A percentile compares a stretch with the other conserved stretches of the same genome.
phyloP scores from a whole-genome alignment of 306 rosid genomes.

The Cicer cuneatum region DNA sequence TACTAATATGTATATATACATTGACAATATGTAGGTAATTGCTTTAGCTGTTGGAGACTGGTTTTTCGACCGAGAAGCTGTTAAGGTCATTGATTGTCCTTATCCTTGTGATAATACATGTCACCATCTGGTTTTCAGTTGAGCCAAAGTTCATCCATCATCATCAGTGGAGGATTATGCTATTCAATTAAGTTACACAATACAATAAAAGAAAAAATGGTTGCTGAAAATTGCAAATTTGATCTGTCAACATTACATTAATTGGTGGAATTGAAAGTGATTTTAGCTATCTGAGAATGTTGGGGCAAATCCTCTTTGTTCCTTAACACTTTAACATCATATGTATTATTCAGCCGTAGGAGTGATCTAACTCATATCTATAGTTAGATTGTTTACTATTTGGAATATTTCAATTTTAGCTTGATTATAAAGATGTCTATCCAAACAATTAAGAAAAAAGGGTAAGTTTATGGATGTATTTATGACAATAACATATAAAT shows the following conservation, averaged over 20 bases:
- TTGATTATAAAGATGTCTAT: not conserved
- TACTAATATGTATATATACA: not conserved
- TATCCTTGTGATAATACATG: constrained; percentile 90
- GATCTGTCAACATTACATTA: constrained; percentile 34
- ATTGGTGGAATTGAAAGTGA: constrained; percentile 33
- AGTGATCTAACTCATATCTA: constrained; percentile 11
- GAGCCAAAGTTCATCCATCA: constrained; percentile 42
- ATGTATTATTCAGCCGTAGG: not conserved
- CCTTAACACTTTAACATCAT: not conserved
- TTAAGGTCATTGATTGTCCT: constrained; percentile 81
- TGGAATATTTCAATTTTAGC: not conserved
- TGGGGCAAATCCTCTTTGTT: constrained; percentile 25
- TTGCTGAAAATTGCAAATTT: constrained; percentile 45
- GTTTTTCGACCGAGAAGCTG: constrained; percentile 77
- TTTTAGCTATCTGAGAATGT: constrained; percentile 16
- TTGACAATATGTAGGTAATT: constrained; percentile 62
- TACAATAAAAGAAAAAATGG: constrained; percentile 45
- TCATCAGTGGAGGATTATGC: constrained; percentile 23
- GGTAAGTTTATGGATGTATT: too few relatives aligned
- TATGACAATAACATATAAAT: too few relatives aligned
- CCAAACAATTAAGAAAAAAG: not conserved
- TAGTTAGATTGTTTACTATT: not conserved
- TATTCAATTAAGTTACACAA: constrained; percentile 46
- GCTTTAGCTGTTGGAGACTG: constrained; percentile 94
- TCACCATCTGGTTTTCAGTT: constrained; percentile 77